Conservation (phyloP, 2,329 filamentous ascomycete genomes). For the Cryphonectria radicalis region DNA sequence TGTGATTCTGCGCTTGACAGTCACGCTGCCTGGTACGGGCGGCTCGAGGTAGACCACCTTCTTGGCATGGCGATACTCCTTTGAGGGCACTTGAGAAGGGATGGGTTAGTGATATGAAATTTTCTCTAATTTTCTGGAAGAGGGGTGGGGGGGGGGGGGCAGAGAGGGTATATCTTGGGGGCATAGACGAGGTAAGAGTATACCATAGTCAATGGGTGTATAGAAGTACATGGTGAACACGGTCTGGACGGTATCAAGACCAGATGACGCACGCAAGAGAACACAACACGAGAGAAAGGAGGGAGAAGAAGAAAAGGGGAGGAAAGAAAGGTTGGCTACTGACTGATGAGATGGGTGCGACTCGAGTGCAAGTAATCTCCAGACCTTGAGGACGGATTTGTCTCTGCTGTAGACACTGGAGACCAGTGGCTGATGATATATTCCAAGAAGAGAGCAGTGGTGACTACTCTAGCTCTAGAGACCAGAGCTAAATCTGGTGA, state of each 20-base stretch:
- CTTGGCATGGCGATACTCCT: slow-evolving; percentile 38
- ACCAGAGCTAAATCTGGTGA: slow-evolving; percentile 3
- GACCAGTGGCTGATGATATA: not conserved
- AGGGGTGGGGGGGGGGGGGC: not conserved
- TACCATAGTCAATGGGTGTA: slow-evolving; percentile 24
- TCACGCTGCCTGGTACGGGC: slow-evolving; percentile 44
- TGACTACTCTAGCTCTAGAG: not conserved
- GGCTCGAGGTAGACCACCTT: slow-evolving; percentile 49
- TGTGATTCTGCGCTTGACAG: slow-evolving; percentile 43
- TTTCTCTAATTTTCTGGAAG: not conserved
- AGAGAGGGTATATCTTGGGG: not conserved
- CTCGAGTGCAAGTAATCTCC: not conserved
- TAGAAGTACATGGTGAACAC: slow-evolving; percentile 28
- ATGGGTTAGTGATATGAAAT: not conserved
- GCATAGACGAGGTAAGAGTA: not conserved
- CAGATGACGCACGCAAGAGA: not conserved
- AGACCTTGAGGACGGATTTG: not conserved
- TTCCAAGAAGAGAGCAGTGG: not conserved
- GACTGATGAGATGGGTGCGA: slow-evolving; percentile 23
- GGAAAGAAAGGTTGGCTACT: slow-evolving; percentile 16
- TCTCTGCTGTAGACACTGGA: not conserved
- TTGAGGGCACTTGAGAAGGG: slow-evolving; percentile 14
- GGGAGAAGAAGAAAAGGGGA: not conserved
- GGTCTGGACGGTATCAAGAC: not conserved
- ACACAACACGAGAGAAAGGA: not conserved